phyloP scores from a whole-genome alignment of 139 green algal species.

The Tetradesmus obliquus region DNA sequence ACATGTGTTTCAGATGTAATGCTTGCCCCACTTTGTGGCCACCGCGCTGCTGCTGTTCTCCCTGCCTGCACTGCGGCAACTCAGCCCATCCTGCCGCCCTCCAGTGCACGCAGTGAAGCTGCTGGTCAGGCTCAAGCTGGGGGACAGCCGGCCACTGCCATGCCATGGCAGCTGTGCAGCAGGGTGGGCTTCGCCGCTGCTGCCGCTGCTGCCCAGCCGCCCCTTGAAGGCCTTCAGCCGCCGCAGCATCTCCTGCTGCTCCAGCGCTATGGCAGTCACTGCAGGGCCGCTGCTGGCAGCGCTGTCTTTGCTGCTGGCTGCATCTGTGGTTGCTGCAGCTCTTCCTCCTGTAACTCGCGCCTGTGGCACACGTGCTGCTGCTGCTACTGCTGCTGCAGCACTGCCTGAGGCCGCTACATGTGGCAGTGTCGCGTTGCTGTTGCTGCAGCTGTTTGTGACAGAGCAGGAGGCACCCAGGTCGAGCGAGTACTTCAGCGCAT shows the following conservation, averaged over 20 bases:
- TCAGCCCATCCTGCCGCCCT: background rate
- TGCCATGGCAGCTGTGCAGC: background rate
- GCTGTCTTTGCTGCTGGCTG: background rate
- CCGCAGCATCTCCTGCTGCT: slow-evolving; percentile 18
- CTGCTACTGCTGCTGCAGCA: background rate
- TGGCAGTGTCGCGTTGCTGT: background rate
- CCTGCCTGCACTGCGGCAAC: background rate
- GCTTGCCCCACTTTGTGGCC: background rate
- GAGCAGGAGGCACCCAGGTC: background rate
- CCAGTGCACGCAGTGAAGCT: background rate
- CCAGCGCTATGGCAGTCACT: background rate
- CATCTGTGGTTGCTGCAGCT: background rate
- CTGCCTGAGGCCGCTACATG: background rate
- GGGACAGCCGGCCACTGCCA: background rate
- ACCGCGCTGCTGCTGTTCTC: background rate
- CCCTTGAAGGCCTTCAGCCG: background rate
- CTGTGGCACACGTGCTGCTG: background rate
- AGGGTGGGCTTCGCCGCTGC: background rate
- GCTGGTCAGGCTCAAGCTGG: background rate
- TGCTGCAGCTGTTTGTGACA: background rate
- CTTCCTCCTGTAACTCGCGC: too few species aligned
- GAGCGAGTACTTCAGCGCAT: background rate
- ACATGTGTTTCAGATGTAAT: background rate
- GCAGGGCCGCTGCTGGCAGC: background rate
- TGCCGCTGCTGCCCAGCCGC: background rate